Conservation (phyloP, 2,329 filamentous ascomycete species). For the Grosmannia penicillata region DNA sequence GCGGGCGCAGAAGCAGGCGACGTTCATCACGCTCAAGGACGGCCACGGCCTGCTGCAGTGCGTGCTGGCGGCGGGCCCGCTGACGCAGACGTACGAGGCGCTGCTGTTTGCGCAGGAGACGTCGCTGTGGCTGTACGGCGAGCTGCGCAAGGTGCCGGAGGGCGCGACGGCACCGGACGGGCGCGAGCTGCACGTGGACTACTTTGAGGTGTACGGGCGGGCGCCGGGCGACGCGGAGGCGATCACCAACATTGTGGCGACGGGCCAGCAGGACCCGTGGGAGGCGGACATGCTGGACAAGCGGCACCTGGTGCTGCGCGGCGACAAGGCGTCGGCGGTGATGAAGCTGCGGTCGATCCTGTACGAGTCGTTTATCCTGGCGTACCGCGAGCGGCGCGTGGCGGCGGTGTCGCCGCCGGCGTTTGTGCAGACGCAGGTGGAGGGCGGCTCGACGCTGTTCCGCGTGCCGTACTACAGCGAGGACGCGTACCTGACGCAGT, state of each 20-base stretch:
- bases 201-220: slow-evolving; percentile 53
- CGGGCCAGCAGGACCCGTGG: slow-evolving; percentile 46
- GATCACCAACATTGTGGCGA: slow-evolving; percentile 62
- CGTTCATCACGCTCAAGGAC: slow-evolving; percentile 76
- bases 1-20: slow-evolving; percentile 67
- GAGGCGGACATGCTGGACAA: slow-evolving; percentile 38
- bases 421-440: slow-evolving; percentile 88
- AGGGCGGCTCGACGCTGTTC: slow-evolving; percentile 86
- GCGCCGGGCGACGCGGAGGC: slow-evolving; percentile 80
- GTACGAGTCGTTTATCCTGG: slow-evolving; percentile 64
- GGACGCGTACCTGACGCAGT: slow-evolving; percentile 87
- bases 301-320: slow-evolving; percentile 73
- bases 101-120: slow-evolving; percentile 75
- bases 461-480: slow-evolving; percentile 51
- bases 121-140: slow-evolving; percentile 70
- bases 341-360: slow-evolving; percentile 76
- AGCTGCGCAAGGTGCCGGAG: slow-evolving; percentile 67
- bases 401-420: slow-evolving; percentile 79
- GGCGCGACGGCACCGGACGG: slow-evolving; percentile 67
- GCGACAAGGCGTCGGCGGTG: slow-evolving; percentile 69
- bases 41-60: slow-evolving; percentile 79
- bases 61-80: slow-evolving; percentile 57
- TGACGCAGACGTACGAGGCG: slow-evolving; percentile 86
- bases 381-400: slow-evolving; percentile 63
- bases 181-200: slow-evolving; percentile 84